These are phyloP conservation scores for Boletus smithii DNA, from an alignment of 1,284 basidiomycete species.

Conservation along the genomic window DNA sequence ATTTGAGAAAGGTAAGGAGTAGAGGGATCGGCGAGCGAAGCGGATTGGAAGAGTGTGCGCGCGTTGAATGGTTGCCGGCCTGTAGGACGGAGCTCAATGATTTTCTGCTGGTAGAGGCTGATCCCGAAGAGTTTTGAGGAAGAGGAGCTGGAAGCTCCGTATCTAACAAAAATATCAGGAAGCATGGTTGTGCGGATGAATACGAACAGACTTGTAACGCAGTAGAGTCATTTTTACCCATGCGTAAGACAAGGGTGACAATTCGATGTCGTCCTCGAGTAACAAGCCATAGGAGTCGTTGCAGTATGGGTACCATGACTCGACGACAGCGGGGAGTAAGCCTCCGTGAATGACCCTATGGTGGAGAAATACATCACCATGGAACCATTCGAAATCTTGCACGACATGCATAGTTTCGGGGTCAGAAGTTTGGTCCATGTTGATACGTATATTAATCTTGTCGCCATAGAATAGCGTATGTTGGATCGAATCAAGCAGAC, in stretches of 20 bases:
- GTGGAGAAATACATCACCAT: slow-evolving; percentile 57
- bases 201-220: slow-evolving; percentile 57
- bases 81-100: slow-evolving; percentile 65
- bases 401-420: slow-evolving; percentile 52
- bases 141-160: slow-evolving; percentile 43
- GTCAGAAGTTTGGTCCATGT: slow-evolving; percentile 74
- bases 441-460: slow-evolving; percentile 56
- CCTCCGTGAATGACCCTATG: slow-evolving; percentile 74
- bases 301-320: slow-evolving; percentile 78
- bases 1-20: slow-evolving; percentile 80
- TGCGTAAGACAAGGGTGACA: slow-evolving; percentile 79
- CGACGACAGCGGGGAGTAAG: slow-evolving; percentile 75
- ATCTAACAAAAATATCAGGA: slow-evolving; percentile 41
- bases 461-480: slow-evolving; percentile 67
- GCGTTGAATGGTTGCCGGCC: slow-evolving; percentile 70
- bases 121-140: slow-evolving; percentile 64
- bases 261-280: slow-evolving; percentile 80
- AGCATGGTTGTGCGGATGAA: background rate
- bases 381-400: slow-evolving; percentile 53
- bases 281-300: slow-evolving; percentile 75
- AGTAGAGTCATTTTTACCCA: slow-evolving; percentile 77
- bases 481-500: slow-evolving; percentile 63
- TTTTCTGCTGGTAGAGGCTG: slow-evolving; percentile 81
- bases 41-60: slow-evolving; percentile 48
- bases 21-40: slow-evolving; percentile 40